Conservation (phyloP, 176 grass and related monocot genomes). For the Oryza meyeriana region DNA sequence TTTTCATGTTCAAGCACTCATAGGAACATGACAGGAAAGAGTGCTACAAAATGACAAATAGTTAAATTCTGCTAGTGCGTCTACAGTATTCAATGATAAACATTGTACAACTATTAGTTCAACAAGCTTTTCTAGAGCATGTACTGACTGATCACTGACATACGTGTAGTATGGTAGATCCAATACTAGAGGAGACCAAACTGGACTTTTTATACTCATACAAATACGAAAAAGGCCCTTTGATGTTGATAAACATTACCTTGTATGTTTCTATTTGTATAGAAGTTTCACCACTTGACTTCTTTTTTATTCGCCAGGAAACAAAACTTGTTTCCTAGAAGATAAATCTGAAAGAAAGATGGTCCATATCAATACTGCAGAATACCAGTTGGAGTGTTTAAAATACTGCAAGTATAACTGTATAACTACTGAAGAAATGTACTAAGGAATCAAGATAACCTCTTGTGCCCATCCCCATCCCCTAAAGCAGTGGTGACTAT, state of each 20-base stretch:
- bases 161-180: neutral
- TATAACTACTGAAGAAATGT: neutral
- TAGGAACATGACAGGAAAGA: conserved; percentile 11
- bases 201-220: neutral
- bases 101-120: neutral
- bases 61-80: neutral
- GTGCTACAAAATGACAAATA: neutral
- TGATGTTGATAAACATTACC: neutral
- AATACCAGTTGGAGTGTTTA: neutral
- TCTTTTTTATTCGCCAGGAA: neutral
- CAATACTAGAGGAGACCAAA: neutral
- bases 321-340: neutral
- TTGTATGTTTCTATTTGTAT: neutral
- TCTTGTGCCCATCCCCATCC: neutral
- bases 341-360: neutral
- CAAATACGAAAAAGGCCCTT: conserved; percentile 11
- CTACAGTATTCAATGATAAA: neutral
- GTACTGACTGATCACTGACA: neutral
- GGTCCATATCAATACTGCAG: neutral
- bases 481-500: neutral
- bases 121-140: neutral
- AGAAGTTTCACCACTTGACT: neutral
- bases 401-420: neutral
- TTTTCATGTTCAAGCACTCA: conserved; percentile 18
- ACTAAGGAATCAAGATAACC: neutral